Evolutionary conservation across 176 grass and related monocot species (phyloP), one percentile per base, ranked within the genome.

Genomic region (Phoenix roebelenii): DNA sequence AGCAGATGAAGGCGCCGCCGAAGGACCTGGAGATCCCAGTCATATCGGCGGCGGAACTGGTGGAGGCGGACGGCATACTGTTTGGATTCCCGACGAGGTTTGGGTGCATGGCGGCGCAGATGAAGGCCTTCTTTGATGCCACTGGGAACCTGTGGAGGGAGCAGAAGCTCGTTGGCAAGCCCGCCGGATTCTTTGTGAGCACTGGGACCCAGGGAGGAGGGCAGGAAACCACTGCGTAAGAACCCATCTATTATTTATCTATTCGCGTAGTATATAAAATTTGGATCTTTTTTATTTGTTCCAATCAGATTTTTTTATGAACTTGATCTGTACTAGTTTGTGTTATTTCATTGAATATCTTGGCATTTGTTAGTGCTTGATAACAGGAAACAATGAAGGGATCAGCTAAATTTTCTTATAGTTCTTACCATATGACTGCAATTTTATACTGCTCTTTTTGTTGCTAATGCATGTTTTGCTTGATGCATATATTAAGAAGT

Each of bases 61-160:
- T 7, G 3, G 52, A 68, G 52, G 65, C 65, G 18, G 65, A 68
- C 39, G 65, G 65, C 3, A 68, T 68, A 68, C 65, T 68, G 39
- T 68, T 68, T 22, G 65, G 65, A 10, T 68, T 68, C 52, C 65
- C 52, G 9, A 68, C 65, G 3, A 68, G 65, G 52, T 68, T 22
- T 44, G 65, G 65, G 9, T 20, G 26, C 65, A 68, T 68, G 65
- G 65, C 65, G 5, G 65, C 65, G 7, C 65, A 68, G n/a, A 68
- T 68, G 65, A 68, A 68, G 53, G 28, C n/a, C 3, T 68, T 68
- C 28, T 68, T 68, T 68, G 65, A 68, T 39, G 56, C 65, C 16
- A 68, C 65, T 10, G 65, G 52, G 25, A 17, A 39, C 18, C 18
- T 68, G 18, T 68, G 65, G 65, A 68, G 1, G 9, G 52, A 68